Base-by-base conservation (phyloP, 2,329 filamentous ascomycete genomes). In the Aureobasidium melanogenum region DNA sequence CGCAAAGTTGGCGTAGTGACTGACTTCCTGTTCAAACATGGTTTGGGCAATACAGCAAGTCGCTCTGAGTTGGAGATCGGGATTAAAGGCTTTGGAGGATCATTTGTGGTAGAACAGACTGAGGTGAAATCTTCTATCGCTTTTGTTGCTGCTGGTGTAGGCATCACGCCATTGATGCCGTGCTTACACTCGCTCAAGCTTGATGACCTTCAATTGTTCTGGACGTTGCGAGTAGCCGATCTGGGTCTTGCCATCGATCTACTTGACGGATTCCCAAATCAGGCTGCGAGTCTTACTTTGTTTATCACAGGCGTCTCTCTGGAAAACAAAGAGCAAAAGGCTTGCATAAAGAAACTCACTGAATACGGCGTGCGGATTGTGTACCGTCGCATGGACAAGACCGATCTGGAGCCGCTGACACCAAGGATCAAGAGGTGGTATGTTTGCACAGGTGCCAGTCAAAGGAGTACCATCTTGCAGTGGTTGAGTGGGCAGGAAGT, bases 111-210 rank as follows among this genome's bases (percentile, higher is more conserved):
- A 5, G 57, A 62, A 44, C 70, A 75, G 34, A 68, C 66, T 22
- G 62, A 59, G 0, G 62, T 68, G 8, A 64, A 64, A 32, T 65
- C 75, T 36, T 73, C 84, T 0, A 69, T 79, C 1, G 78, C 77
- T 0, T 94, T 92, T 65, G 73, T 95, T 3, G 89, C 89, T 6
- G 89, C 84, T 0, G 91, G 91, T 3, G 88, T 96, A 7, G 91
- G 91, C 0, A 89, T 95, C 63, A 96, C 91, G 30, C 91, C 91
- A 1, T 67, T 94, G 3, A 76, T 95, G n/a, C 76, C 74, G 0
- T 72, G 80, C 6, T 69, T 90, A 0, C 52, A 58, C 9, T 36
- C 39, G 5, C 28, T 54, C 5, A 44, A 46, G 12, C 46, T 70
- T 24, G 71, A 77, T 62, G 64, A 71, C 3, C 69, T 94, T 39